These are phyloP conservation scores for Komagataella mondaviorum DNA, from an alignment of 805 yeast species.

Conservation along the genomic window DNA sequence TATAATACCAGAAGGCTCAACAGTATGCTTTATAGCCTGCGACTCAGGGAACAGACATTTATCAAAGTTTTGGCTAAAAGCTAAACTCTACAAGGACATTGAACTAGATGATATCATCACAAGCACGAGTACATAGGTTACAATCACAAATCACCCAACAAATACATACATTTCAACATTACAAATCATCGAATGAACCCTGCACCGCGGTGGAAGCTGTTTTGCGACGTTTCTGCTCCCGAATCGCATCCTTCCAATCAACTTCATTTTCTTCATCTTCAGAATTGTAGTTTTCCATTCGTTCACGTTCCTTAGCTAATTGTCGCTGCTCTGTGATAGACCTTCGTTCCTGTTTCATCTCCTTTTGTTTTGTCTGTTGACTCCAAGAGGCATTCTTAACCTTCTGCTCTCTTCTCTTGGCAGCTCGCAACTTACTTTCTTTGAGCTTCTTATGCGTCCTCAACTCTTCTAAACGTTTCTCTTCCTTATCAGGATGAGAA, in stretches of 20 bases:
- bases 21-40: constrained; percentile 76
- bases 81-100: constrained; percentile 28
- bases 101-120: constrained; percentile 3
- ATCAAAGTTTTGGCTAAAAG: constrained; percentile 83
- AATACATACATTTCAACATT: constrained; percentile 1
- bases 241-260: constrained; percentile 85
- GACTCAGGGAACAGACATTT: constrained; percentile 87
- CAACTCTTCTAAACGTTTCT: constrained; percentile 41
- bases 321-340: constrained; percentile 54
- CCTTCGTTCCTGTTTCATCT: constrained; percentile 45
- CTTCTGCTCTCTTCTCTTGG: constrained; percentile 27
- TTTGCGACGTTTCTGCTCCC: constrained; percentile 50
- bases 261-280: constrained; percentile 30
- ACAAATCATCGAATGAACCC: constrained; percentile 52
- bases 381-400: constrained; percentile 71
- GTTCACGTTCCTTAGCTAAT: constrained; percentile 49
- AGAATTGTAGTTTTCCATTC: constrained; percentile 24
- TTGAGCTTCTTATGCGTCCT: constrained; percentile 27
- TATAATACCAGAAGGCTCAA: constrained; percentile 39
- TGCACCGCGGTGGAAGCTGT: constrained; percentile 22
- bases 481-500: constrained; percentile 51
- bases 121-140: background rate
- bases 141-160: background rate
- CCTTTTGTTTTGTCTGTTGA: constrained; percentile 48
- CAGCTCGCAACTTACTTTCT: constrained; percentile 22